Conservation (phyloP, 2,329 filamentous ascomycete species). For the Curvularia eragrostidis region DNA sequence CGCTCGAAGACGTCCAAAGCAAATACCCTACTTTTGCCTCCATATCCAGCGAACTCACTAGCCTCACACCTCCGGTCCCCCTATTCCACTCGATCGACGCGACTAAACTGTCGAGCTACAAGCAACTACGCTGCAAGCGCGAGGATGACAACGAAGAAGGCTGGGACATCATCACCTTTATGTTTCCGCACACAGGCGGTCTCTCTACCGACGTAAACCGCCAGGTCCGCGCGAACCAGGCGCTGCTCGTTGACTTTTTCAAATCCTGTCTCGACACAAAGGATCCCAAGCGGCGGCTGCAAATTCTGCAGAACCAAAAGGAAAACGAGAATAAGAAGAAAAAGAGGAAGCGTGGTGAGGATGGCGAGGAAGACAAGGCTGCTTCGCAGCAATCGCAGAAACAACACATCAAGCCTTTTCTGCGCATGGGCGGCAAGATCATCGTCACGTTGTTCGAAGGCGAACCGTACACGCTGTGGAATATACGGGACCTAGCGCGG, state of each 20-base stretch:
- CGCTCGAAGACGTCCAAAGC: slow-evolving; percentile 60
- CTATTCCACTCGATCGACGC: slow-evolving; percentile 69
- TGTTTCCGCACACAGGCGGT: slow-evolving; percentile 96
- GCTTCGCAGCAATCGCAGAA: slow-evolving; percentile 4
- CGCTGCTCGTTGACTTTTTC: slow-evolving; percentile 44
- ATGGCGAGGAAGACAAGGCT: not conserved
- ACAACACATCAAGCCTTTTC: slow-evolving; percentile 46
- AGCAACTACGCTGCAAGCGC: slow-evolving; percentile 30
- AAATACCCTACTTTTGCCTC: slow-evolving; percentile 57
- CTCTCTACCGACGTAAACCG: slow-evolving; percentile 91
- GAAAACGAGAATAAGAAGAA: not conserved
- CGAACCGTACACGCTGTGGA: slow-evolving; percentile 95
- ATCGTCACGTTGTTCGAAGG: slow-evolving; percentile 91
- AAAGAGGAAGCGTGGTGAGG: not conserved
- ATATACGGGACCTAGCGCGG: slow-evolving; percentile 83
- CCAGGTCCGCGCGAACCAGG: slow-evolving; percentile 82
- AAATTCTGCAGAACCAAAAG: slow-evolving; percentile 22
- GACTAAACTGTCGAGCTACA: slow-evolving; percentile 56
- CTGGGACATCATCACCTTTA: slow-evolving; percentile 87
- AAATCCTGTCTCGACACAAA: slow-evolving; percentile 32
- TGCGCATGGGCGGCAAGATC: slow-evolving; percentile 64
- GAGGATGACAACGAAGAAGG: slow-evolving; percentile 37
- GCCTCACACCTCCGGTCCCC: slow-evolving; percentile 45
- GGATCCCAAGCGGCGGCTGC: slow-evolving; percentile 22
- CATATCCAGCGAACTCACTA: slow-evolving; percentile 39